phyloP scores from a whole-genome alignment of 805 yeast genomes.

The Metschnikowia colocasiae region DNA sequence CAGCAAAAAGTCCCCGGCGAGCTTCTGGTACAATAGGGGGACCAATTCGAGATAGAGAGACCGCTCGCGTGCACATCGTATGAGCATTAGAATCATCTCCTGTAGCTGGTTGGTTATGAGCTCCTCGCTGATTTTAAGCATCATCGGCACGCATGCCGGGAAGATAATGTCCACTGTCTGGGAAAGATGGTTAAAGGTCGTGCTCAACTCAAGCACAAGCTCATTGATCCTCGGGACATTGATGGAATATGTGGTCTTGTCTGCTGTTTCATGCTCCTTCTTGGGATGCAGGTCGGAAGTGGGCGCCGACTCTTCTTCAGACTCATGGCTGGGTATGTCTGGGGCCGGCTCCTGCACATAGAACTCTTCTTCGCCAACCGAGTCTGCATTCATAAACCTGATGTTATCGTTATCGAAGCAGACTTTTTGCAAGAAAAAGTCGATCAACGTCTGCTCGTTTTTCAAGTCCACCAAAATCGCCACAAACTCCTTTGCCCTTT shows the following conservation, averaged over 20 bases:
- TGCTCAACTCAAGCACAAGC: conserved; percentile 29
- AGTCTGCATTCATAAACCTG: conserved; percentile 29
- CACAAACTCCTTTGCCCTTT: conserved; percentile 34
- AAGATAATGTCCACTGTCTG: conserved; percentile 41
- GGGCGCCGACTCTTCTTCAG: background rate
- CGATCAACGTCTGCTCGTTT: conserved; percentile 42
- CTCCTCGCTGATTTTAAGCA: conserved; percentile 46
- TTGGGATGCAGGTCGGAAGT: background rate
- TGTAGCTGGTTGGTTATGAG: conserved; percentile 39
- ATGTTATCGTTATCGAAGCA: conserved; percentile 36
- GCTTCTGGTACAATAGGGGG: conserved; percentile 36
- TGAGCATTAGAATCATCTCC: conserved; percentile 28
- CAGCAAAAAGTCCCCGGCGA: conserved; percentile 25
- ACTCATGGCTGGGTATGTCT: too few species aligned
- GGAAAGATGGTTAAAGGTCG: conserved; percentile 36
- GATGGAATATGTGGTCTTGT: background rate
- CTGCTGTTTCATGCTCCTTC: too few species aligned
- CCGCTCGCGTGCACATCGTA: conserved; percentile 26
- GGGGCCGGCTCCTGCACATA: conserved; percentile 18
- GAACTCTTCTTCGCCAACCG: conserved; percentile 23
- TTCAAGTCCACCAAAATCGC: conserved; percentile 32
- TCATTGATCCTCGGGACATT: conserved; percentile 21
- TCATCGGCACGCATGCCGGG: conserved; percentile 43
- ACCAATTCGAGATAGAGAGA: conserved; percentile 33
- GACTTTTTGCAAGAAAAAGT: conserved; percentile 42